Base-by-base conservation (phyloP, 257 asterid species). In the Buddleja alternifolia region DNA sequence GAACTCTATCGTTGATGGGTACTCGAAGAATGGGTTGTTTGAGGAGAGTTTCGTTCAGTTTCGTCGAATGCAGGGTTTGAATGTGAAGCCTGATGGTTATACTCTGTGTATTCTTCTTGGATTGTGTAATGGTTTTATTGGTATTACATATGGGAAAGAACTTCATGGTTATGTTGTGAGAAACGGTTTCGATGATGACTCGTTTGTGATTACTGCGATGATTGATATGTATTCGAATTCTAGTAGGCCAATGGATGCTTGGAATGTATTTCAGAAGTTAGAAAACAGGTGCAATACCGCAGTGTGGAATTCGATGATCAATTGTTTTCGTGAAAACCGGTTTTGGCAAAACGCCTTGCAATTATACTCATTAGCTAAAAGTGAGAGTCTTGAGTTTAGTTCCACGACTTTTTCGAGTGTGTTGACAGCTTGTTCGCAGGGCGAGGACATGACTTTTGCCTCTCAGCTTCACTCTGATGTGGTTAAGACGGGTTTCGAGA, bases 1-100 rank as follows among this genome's bases (percentile, higher is more conserved):
- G 97, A 93, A 93, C 70, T 78, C 95, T 15, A 82, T 90, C 85
- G 72, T 90, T 52, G 87, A 88, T 75, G 96, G 97, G 70, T 80
- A 67, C 69, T 67, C 79, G 37, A 87, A 78, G 71, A 76, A 72
- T 58, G 88, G 83, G 51, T 40, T 78, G 14, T 53, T 77, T 25
- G 73, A 79, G 19, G 85, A 80, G 62, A 90, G 93, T 0, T 4
- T 83, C 23, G 55, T 37, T 67, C 84, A 65, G 61, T 80, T 88
- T 67, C 80, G 77, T 21, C 73, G 73, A 77, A 93, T 90, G 96
- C 89, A 80, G 71, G 80, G 1, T 52, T 48, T 73, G 55, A 81
- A 76, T 70, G 79, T 93, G 36, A 82, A 69, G 73, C 94, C 96
- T 25, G 96, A 93, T 83, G 87, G 84, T 10, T 90, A 88, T 66